Evolutionary conservation across 768 basidiomycete species (phyloP), one percentile per base, ranked within the genome.

Genomic region (Tricholoma matsutake): DNA sequence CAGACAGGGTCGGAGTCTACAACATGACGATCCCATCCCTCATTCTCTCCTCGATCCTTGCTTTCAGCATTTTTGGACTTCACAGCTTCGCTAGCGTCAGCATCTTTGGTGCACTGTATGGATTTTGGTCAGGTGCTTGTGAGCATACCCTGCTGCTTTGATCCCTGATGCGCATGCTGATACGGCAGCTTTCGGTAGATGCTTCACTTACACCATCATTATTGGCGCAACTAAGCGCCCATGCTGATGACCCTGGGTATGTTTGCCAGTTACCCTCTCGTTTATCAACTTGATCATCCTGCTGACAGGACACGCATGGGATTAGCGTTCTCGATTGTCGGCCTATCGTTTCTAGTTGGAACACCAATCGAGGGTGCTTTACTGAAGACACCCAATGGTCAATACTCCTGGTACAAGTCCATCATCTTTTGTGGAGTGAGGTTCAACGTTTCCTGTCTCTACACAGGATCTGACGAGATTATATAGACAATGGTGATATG

Each of bases 111-210:
- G 60, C 80, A 4, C 67, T 83, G 39, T 86, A 83, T 63, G 85
- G 85, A 8, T 83, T 83, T 71, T 79, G 78, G 71, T 83, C 82
- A 25, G 83, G 84, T 11, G 78, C 80, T 53, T 83, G 84, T 84
- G 62, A 62, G 79, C 75, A 54, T 20, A 25, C 63, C 64, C 60
- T 57, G 58, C 54, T 63, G 47, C 22, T 47, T 55, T 39, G 47
- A 18, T 53, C 18, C 32, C 9, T 3, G 22, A 25, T 25, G n/a
- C 31, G 11, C 9, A 10, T 28, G 1, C n/a, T 20, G 32, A 58
- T 35, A 25, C 3, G 22, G 22, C 34, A 39, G 45, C 32, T n/a
- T 32, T 22, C 3, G n/a, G 18, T 43, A 78, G 79, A 79, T 61
- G 73, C 79, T 18, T 76, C 76, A 6, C 69, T 79, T 2, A 74